A percentile compares a stretch with the other conserved stretches of the same genome.
Conservation (phyloP, 2,329 filamentous ascomycete species). For the Fusarium odoratissimum region DNA sequence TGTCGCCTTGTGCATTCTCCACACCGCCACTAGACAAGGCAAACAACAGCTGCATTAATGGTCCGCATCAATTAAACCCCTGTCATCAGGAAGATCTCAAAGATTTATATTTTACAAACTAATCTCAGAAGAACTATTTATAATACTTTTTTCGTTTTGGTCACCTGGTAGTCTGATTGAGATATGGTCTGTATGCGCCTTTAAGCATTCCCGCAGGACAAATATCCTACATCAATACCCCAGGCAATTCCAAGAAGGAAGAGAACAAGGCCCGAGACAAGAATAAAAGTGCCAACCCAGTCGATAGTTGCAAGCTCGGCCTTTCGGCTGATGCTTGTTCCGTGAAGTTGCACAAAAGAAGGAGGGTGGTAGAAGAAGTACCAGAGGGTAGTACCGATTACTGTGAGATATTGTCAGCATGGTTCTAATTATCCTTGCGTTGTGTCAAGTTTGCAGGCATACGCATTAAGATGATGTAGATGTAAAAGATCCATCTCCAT, state of each 20-base stretch:
- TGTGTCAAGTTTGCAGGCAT: accelerated
- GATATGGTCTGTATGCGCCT: no score
- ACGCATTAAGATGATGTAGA: neutral
- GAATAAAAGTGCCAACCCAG: neutral
- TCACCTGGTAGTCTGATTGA: no score
- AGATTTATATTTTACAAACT: no score
- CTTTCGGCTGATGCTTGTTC: neutral
- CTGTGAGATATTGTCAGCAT: neutral
- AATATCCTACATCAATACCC: neutral
- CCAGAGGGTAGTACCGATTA: neutral
- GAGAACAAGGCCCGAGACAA: neutral
- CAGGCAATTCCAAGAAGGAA: neutral
- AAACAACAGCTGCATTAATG: no score
- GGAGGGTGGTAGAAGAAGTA: neutral
- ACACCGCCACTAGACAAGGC: no score
- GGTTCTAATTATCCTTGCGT: accelerated
- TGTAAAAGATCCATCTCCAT: neutral
- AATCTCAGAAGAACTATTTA: no score
- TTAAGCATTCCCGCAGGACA: no score
- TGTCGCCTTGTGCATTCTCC: no score
- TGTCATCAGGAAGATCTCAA: no score
- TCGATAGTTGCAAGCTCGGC: neutral
- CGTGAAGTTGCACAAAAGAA: neutral
- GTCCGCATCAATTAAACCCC: no score
- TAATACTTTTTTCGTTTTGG: no score